A percentile compares a stretch with the other conserved stretches of the same genome.
Evolutionary conservation across 257 asterid genomes (phyloP).

Genomic region (Solanum peruvianum): DNA sequence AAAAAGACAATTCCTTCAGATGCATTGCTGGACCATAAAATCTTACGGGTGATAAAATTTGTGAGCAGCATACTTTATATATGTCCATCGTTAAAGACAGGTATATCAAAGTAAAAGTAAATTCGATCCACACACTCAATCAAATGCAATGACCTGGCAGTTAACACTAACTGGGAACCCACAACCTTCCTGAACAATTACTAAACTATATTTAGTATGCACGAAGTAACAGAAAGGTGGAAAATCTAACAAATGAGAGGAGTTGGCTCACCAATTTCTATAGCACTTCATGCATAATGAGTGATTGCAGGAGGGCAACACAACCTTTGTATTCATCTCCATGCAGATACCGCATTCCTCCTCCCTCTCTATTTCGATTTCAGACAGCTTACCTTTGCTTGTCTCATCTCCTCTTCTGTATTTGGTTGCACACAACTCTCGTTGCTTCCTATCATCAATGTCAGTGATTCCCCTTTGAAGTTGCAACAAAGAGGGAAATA

Average conservation of each 20-base stretch:
- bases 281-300: slow-evolving; percentile 77
- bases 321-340: slow-evolving; percentile 80
- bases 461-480: slow-evolving; percentile 71
- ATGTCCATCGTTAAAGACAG: neutral
- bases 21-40: neutral
- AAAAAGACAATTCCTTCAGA: neutral
- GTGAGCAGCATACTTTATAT: neutral
- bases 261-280: slow-evolving; percentile 49
- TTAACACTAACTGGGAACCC: neutral
- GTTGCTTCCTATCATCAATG: slow-evolving; percentile 76
- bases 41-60: neutral
- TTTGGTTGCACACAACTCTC: slow-evolving; percentile 46
- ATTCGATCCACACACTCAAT: neutral
- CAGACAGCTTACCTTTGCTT: slow-evolving; percentile 68
- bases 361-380: slow-evolving; percentile 78
- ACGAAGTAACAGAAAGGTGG: neutral
- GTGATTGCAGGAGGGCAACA: slow-evolving; percentile 73
- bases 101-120: neutral
- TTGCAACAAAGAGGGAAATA: slow-evolving; percentile 89
- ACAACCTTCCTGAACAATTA: neutral
- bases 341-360: slow-evolving; percentile 95
- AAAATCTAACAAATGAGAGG: neutral
- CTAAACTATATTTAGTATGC: neutral
- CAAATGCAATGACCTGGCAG: neutral
- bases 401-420: slow-evolving; percentile 42